Evolutionary conservation across 2,329 filamentous ascomycete genomes (phyloP).

Genomic region (Diaporthe vaccinii): DNA sequence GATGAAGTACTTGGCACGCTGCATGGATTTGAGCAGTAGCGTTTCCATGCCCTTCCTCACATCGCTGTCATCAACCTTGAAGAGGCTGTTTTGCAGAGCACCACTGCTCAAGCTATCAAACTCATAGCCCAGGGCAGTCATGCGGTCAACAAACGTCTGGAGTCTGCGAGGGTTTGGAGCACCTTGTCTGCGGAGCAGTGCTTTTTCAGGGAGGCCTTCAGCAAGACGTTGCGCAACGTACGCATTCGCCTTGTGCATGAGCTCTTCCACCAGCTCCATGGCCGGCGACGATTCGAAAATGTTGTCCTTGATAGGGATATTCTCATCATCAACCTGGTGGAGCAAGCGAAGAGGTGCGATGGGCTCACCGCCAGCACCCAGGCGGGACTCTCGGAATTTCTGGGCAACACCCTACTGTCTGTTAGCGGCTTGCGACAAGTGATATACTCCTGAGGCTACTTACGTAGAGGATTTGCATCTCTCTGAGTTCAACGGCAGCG

Average conservation of each 20-base stretch:
- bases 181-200: conserved; percentile 87
- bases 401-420: conserved; percentile 76
- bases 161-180: conserved; percentile 90
- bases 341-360: conserved; percentile 90
- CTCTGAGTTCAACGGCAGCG: conserved; percentile 76
- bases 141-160: conserved; percentile 91
- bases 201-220: conserved; percentile 87
- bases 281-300: conserved; percentile 92
- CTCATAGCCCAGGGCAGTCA: conserved; percentile 90
- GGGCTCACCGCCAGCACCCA: conserved; percentile 82
- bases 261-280: conserved; percentile 94
- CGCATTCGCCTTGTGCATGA: conserved; percentile 92
- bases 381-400: conserved; percentile 90
- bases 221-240: conserved; percentile 89
- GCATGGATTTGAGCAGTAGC: conserved; percentile 93
- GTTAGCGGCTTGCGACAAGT: conserved; percentile 43
- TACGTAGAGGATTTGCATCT: conserved; percentile 84
- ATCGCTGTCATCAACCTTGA: conserved; percentile 90
- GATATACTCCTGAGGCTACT: conserved; percentile 47
- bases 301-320: conserved; percentile 95
- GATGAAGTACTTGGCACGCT: conserved; percentile 95
- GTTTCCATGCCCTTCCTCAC: conserved; percentile 99
- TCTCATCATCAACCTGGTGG: conserved; percentile 97
- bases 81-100: conserved; percentile 92
- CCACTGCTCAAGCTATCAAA: conserved; percentile 93